phyloP scores from a whole-genome alignment of 2,329 filamentous ascomycete genomes.

The Sclerotiophoma versabilis region DNA sequence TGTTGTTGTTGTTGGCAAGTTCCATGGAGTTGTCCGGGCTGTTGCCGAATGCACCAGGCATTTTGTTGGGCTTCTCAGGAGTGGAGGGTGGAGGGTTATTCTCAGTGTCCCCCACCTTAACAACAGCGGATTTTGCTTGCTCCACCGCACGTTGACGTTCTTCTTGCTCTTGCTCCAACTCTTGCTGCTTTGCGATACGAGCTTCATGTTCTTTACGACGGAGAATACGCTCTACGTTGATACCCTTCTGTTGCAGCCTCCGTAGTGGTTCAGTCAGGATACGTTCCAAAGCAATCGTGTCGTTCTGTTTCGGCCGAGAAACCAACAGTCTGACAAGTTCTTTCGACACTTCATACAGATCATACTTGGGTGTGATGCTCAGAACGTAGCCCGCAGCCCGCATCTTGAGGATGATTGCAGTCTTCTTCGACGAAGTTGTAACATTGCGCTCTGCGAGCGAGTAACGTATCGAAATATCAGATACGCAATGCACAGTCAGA shows the following conservation, averaged over 20 bases:
- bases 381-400: constrained; percentile 69
- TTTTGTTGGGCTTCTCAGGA: constrained; percentile 40
- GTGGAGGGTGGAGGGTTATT: constrained; percentile 28
- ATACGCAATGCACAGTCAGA: constrained; percentile 77
- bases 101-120: constrained; percentile 21
- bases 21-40: constrained; percentile 45
- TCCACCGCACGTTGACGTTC: constrained; percentile 57
- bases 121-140: constrained; percentile 35
- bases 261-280: constrained; percentile 85
- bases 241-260: constrained; percentile 83
- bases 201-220: constrained; percentile 87
- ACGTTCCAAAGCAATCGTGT: constrained; percentile 88
- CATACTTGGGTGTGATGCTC: constrained; percentile 78
- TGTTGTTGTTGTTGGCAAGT: constrained; percentile 30
- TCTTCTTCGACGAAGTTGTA: constrained; percentile 50
- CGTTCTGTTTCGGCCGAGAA: constrained; percentile 82
- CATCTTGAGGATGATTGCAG: constrained; percentile 79
- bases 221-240: constrained; percentile 95
- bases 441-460: constrained; percentile 75
- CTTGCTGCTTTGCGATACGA: constrained; percentile 82
- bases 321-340: constrained; percentile 83
- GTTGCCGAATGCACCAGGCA: constrained; percentile 48
- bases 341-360: constrained; percentile 92
- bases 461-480: constrained; percentile 77
- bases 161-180: constrained; percentile 72